Evolutionary conservation across 257 asterid genomes (phyloP), one percentile per base, ranked within the genome.

Genomic region (Euphrasia confusa): DNA sequence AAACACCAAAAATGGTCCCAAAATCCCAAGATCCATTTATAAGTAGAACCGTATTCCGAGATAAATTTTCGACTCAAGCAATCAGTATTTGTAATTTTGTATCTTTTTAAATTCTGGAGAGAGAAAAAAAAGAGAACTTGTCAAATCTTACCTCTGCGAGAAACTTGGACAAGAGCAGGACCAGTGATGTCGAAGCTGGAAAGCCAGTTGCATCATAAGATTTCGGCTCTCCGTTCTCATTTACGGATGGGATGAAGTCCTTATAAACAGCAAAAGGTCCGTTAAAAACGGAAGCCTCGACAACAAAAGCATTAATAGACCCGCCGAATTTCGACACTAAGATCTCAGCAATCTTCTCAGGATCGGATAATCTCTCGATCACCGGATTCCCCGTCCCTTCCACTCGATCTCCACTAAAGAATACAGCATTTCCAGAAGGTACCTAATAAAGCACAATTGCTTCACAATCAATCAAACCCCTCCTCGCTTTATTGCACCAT

Each of bases 231-330:
- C 99, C 96, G 55, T 72, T 48, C 71, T 78, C 85, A 64, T 83
- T 93, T 18, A 83, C 77, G 32, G 86, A 71, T 21, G 97, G 96
- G 54, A 89, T 78, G 57, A 93, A 89, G 77, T 93, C 97, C 75
- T 87, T 83, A 72, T 83, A 93, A 53, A 93, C 91, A 47, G 95
- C 97, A 48, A 86, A 89, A 64, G 96, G 88, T 49, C 97, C 97
- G 55, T 84, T 87, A 72, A 81, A 93, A 61, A 75, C 24, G 15
- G 96, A 66, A 47, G 99, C 88, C 76, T 93, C 97, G 55, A 93
- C 73, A 66, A 93, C 96, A 74, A 85, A 89, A 70, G 94, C 87
- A 82, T 93, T 93, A 71, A 89, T 60, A 35, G 96, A 79, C 15
- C 81, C 80, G 35, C 95, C 96, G 55, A 89, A 89, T 73, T 93